Percentiles rank a stretch among this genome's conserved stretches.
Conservation (phyloP, 257 asterid genomes). For the Rubia yunnanensis region DNA sequence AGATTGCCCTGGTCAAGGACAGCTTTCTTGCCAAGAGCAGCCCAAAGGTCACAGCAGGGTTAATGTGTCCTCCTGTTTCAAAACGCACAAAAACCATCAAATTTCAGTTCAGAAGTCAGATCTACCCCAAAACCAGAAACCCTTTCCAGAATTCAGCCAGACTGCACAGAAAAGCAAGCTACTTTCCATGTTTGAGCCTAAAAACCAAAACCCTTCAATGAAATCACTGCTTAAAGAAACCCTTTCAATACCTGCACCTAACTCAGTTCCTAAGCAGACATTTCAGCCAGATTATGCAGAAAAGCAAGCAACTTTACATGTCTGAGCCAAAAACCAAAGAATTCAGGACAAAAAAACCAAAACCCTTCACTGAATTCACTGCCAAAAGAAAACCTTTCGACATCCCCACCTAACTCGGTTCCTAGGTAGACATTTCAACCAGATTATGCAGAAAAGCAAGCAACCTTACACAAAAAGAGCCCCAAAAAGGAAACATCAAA, state of each 20-base stretch:
- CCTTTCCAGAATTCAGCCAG: background rate
- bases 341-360: no score
- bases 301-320: background rate
- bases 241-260: background rate
- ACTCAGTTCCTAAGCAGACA: background rate
- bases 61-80: constrained; percentile 70
- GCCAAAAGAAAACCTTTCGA: background rate
- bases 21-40: constrained; percentile 64
- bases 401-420: background rate
- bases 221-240: background rate
- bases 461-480: background rate
- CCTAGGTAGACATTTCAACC: background rate
- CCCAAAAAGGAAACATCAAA: background rate
- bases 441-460: background rate
- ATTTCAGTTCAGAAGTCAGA: background rate
- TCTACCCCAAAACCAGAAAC: background rate
- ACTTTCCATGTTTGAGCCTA: background rate
- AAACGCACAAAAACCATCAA: background rate
- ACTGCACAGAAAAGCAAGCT: background rate
- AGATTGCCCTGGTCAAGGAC: constrained; percentile 60
- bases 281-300: background rate
- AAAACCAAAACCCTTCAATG: background rate
- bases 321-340: background rate
- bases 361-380: background rate
- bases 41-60: constrained; percentile 83